Base-by-base conservation (phyloP, 306 rosid species). In the Malus orientalis region DNA sequence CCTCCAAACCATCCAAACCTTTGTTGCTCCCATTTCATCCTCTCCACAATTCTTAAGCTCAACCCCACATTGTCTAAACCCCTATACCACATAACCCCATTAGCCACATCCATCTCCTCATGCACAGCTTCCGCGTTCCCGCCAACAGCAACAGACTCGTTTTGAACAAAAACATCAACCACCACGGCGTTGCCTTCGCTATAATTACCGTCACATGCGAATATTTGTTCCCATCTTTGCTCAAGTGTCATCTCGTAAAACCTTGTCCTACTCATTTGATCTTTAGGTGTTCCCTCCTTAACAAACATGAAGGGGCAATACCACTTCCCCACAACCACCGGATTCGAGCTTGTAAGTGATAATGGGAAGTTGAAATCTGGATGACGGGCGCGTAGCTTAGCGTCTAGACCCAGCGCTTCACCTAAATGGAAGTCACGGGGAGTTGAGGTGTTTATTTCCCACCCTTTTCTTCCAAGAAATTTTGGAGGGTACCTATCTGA, bases 291-390 rank as follows among this genome's bases (percentile, higher is more conserved):
- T 84, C 93, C 84, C 66, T 89, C 98, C 82, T 78, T 85, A 53
- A 93, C 29, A 60, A 90, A 90, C 82, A 87, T 74, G 38, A 90
- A 86, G 76, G 96, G 98, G 59, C 86, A 71, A 32, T 93, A 85
- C 83, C 86, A 82, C 27, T 83, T 83, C 20, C 86, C 83, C 0
- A 78, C 83, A 6, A 78, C 82, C 40, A 84, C 78, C 1, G 78
- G 65, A 30, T 71, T 19, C 0, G 84, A 70, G 69, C 75, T n/a
- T 11, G 51, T 23, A 20, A 30, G 4, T 4, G 70, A 14, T 5
- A 73, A 10, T 25, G 80, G 45, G 42, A 81, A 81, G 70, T 45
- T 30, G 71, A 82, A 78, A 7, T 74, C 74, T 4, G 86, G 89
- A 2, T 70, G 71, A 11, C 54, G 44, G 18, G 78, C 70, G 4